Evolutionary conservation across 495 filamentous ascomycete species (phyloP), one percentile per base, ranked within the genome.

Genomic region (Penicillium ucsense): DNA sequence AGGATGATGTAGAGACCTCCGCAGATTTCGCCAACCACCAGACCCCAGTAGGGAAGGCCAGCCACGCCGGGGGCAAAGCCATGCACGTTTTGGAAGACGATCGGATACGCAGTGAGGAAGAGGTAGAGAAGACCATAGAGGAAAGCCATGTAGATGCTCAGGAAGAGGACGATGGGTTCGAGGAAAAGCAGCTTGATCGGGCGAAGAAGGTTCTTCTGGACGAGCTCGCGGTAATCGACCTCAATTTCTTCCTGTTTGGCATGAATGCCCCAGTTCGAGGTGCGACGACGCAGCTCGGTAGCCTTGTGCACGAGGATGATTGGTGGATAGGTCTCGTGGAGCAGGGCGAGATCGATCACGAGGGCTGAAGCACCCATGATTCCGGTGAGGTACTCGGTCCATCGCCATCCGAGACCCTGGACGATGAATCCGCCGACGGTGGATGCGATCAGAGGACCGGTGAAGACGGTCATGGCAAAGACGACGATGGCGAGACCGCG

Each of bases 191-290:
- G 80, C 45, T 84, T 76, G 54, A 95, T 65, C 0, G 89, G 89
- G 34, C 89, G 80, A 50, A 71, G 77, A 63, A 92, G 89, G 64
- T 94, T 94, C 76, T 91, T 91, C 50, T 73, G 78, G 36, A 94
- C 36, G 8, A 94, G 72, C 65, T 94, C 86, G 31, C 72, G 63
- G 52, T 94, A 73, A 65, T 92, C 84, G 45, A 94, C 74, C 65
- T 92, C 87, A 49, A 92, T 91, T 69, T 94, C 88, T 59, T 94
- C 89, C 62, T 94, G 86, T 60, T 89, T 94, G 40, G 89, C 86
- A 67, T 94, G 88, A 52, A 95, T 94, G 39, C 87, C 89, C 88
- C 89, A 94, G 68, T 94, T 94, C 59, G 80, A 78, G 5, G 89
- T 94, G 38, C 84, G 68, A 8, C 86, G 85, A 41, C 89, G 84